Evolutionary conservation across 108 stramenopile genomes (phyloP).

Genomic region (Skeletonema grethae): DNA sequence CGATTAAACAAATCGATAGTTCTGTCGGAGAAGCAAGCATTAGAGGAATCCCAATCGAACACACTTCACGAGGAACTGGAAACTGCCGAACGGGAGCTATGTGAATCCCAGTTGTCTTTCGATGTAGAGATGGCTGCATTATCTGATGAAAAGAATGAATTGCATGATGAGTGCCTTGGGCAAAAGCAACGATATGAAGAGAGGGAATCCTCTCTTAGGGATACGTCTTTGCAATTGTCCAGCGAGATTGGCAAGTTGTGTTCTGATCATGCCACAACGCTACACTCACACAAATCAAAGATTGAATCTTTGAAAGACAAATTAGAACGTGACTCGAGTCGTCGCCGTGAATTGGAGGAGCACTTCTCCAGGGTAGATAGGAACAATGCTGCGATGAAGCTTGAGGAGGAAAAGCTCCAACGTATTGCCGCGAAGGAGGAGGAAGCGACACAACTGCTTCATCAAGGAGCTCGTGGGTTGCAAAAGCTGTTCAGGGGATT

Average conservation of each 20-base stretch:
- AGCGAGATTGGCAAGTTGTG: slow-evolving; percentile 6
- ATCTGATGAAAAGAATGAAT: slow-evolving; percentile 8
- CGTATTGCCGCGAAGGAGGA: slow-evolving; percentile 10
- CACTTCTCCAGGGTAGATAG: slow-evolving; percentile 31
- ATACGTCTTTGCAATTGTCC: slow-evolving; percentile 2
- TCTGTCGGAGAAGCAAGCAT: not conserved
- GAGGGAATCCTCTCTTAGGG: slow-evolving; percentile 9
- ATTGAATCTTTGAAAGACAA: slow-evolving; percentile 3
- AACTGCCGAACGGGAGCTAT: not conserved
- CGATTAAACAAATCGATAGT: not conserved
- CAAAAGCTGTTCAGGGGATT: slow-evolving; percentile 38
- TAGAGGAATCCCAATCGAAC: not conserved
- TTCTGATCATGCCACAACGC: not conserved
- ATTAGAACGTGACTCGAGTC: slow-evolving; percentile 16
- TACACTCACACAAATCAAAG: slow-evolving; percentile 9
- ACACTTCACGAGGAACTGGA: not conserved
- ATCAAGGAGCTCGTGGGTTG: slow-evolving; percentile 24
- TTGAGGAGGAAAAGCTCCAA: slow-evolving; percentile 33
- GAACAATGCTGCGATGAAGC: slow-evolving; percentile 28
- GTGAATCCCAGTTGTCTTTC: slow-evolving; percentile 2
- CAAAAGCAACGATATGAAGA: not conserved
- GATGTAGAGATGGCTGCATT: slow-evolving; percentile 14
- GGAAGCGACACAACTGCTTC: slow-evolving; percentile 17
- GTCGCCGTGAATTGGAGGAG: slow-evolving; percentile 17
- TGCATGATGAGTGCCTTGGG: slow-evolving; percentile 2